A percentile compares a stretch with the other conserved stretches of the same genome.
Evolutionary conservation across 2,329 filamentous ascomycete genomes (phyloP).

Genomic region (Phaeosphaeriaceae sp.): DNA sequence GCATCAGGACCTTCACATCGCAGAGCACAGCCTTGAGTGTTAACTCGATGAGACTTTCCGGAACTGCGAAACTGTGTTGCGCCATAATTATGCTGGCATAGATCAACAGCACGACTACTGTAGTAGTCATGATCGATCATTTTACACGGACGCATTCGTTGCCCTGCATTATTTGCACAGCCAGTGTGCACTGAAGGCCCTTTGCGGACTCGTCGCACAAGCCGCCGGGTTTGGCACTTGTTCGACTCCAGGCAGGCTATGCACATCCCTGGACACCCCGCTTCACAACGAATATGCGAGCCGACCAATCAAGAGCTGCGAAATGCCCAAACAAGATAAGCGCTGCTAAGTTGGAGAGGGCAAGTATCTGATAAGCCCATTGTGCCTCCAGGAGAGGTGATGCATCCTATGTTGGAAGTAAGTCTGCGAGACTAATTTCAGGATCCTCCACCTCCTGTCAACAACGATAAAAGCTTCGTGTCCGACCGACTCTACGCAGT

Average conservation of each 20-base stretch:
- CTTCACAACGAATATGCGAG: background rate
- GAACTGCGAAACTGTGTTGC: background rate
- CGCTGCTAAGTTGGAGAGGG: background rate
- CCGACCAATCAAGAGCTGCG: background rate
- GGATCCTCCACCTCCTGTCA: background rate
- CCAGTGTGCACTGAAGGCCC: background rate
- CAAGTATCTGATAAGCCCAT: background rate
- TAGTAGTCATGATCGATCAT: no score
- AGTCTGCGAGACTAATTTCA: background rate
- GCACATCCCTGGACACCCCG: background rate
- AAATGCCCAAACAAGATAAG: background rate
- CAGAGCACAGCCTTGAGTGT: background rate
- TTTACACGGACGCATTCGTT: no score
- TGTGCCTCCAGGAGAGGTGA: background rate
- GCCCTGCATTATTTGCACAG: no score
- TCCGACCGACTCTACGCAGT: background rate
- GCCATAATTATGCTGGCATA: background rate
- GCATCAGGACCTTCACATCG: background rate
- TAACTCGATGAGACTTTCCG: no score
- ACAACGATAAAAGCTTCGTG: background rate
- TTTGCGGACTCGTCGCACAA: background rate
- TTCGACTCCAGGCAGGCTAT: constrained; percentile 1
- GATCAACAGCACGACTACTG: background rate
- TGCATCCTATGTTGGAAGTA: background rate
- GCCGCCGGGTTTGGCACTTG: background rate